Percentiles rank a stretch among this genome's conserved stretches.
phyloP scores from a whole-genome alignment of 2,329 filamentous ascomycete species.

The Colletotrichum costaricense region DNA sequence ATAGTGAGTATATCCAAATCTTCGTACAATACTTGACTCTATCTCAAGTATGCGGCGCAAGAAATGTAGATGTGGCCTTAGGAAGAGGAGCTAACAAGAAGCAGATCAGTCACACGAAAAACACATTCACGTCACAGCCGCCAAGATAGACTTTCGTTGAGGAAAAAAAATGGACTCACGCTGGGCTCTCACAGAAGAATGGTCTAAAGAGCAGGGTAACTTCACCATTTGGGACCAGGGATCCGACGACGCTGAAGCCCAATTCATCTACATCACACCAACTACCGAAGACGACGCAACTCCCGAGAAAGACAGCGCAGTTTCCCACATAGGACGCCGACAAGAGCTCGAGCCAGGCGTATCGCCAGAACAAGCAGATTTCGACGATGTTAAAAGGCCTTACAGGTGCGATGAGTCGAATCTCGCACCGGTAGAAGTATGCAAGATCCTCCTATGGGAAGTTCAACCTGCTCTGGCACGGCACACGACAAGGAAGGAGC shows the following conservation, averaged over 20 bases:
- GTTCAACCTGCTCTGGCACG: background rate
- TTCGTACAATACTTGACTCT: too few species aligned
- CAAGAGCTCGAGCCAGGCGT: background rate
- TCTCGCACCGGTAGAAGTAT: background rate
- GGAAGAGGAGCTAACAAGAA: background rate
- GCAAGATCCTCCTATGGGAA: background rate
- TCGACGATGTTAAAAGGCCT: background rate
- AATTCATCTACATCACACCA: background rate
- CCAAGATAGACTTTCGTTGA: background rate
- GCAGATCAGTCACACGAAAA: too few species aligned
- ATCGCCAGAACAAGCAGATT: background rate
- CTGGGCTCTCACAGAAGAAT: background rate
- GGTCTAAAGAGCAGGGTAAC: background rate
- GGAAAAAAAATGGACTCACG: background rate
- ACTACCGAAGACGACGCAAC: background rate
- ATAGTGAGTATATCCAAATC: too few species aligned
- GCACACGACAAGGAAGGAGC: background rate
- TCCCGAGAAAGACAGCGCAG: background rate
- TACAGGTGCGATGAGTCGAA: background rate
- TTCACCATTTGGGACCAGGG: background rate
- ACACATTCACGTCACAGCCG: too few species aligned
- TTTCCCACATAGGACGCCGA: background rate
- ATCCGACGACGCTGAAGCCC: background rate
- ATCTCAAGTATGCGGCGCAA: too few species aligned
- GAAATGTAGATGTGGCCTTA: too few species aligned